These are phyloP conservation scores for Leptomonas pyrrhocoris DNA, from an alignment of 208 protist genomes.

Conservation along the genomic window DNA sequence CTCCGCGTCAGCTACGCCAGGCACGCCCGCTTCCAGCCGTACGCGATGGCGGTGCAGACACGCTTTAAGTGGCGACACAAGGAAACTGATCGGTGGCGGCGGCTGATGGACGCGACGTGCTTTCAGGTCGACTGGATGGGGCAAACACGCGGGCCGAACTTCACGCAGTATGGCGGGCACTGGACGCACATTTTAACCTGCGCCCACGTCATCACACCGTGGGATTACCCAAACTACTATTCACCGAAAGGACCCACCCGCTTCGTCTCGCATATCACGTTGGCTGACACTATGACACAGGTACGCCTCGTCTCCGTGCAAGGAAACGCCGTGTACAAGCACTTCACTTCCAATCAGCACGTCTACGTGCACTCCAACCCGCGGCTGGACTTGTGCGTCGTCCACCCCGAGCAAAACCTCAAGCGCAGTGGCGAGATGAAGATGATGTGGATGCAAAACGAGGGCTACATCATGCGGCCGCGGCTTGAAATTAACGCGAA, in stretches of 20 bases:
- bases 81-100: conserved; percentile 89
- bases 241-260: conserved; percentile 77
- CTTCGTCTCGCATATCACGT: conserved; percentile 87
- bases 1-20: conserved; percentile 7
- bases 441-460: conserved; percentile 94
- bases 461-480: conserved; percentile 81
- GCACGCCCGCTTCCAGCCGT: conserved; percentile 83
- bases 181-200: conserved; percentile 91
- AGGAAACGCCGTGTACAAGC: conserved; percentile 83
- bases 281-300: conserved; percentile 89
- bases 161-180: conserved; percentile 86
- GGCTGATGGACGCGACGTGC: conserved; percentile 91
- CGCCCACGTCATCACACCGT: conserved; percentile 89
- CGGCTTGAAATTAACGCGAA: conserved; percentile 77
- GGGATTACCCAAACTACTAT: conserved; percentile 93
- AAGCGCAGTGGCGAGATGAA: conserved; percentile 91
- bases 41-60: conserved; percentile 87
- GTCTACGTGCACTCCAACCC: conserved; percentile 90
- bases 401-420: conserved; percentile 88
- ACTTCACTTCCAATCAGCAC: conserved; percentile 91
- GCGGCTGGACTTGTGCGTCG: conserved; percentile 84
- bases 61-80: conserved; percentile 93
- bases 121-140: conserved; percentile 86
- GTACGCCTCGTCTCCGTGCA: conserved; percentile 81
- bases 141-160: conserved; percentile 76